Base-by-base conservation (phyloP, 2,329 filamentous ascomycete species). In the Aspergillus sp. region DNA sequence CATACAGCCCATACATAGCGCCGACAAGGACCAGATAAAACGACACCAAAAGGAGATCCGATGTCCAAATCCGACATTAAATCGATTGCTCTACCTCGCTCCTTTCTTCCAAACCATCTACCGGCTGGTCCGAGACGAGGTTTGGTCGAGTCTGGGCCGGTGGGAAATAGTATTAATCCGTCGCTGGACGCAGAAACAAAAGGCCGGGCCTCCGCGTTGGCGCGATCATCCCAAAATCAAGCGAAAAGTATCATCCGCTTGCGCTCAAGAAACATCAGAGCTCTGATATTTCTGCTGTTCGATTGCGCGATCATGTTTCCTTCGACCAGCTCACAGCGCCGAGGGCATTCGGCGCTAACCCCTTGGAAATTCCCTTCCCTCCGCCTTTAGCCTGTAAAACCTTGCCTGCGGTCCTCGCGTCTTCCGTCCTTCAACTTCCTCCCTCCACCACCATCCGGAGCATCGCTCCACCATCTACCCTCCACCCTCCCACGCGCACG, bases 151-250 rank as follows among this genome's bases (percentile, higher is more conserved):
- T 57, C 53, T 59, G 55, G 57, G 55, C 57, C 57, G 58, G 53
- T 58, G 58, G 68, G 69, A 70, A 72, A 72, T 70, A 69, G 68
- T 71, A 63, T 71, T 72, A 72, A 71, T 72, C 69, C 69, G 69
- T 62, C 62, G 61, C 61, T 60, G 64, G 59, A 67, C 69, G 69
- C 69, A 72, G 69, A 72, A 72, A 72, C 66, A 65, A 72, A 71
- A 71, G 61, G 66, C 68, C 69, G 66, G 64, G 49, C 60, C 66
- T 68, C 69, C 67, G 68, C 65, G 57, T 58, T 58, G 60, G 60
- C 59, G 54, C 59, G 61, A 70, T 66, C 62, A 68, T 64, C 64
- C 60, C 53, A 63, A 53, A 59, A 66, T 62, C 61, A 56, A 65
- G 64, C 61, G 56, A 64, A 57, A 67, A 63, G 45, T 41, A 13